Base-by-base conservation (phyloP, 2,329 filamentous ascomycete genomes). In the Fusarium sp. region DNA sequence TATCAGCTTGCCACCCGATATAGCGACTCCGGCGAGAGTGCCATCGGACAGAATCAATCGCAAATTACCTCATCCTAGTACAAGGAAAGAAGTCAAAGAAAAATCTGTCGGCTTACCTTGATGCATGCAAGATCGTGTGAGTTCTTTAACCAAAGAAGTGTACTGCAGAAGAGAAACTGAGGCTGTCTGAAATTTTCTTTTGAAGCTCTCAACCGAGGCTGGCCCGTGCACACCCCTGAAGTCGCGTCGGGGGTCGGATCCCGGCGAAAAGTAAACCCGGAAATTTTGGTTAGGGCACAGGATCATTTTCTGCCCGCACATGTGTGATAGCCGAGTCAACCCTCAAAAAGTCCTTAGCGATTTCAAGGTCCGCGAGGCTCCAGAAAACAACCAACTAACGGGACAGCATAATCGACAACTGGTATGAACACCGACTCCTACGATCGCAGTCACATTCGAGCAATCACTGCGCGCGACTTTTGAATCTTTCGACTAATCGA, bases 41-140 rank as follows among this genome's bases (percentile, higher is more conserved):
- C 94, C 95, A 95, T 91, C 91, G 87, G 84, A 84, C 84, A 86
- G 88, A 90, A 93, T 98, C 95, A 97, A 96, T 96, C 95, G 95
- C 95, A 98, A 98, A 98, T 98, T 98, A 83, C 94, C 88, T 93
- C 95, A 97, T 98, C 95, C 94, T 93, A 78, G 69, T 72, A 67
- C 41, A 67, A 50, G 34, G 14, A 54, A 50, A 64, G 67, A 57
- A 66, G 35, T 71, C 43, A 30, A 64, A 23, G 27, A 39, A 61
- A 48, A 64, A 54, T 63, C 6, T 52, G 41, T 30, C 6, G 37
- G 60, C 81, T 82, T 82, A 83, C 81, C 81, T 77, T 77, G 62
- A 76, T 73, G 56, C 63, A 52, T 58, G 68, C 39, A 30, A 50
- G 18, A 54, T 18, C 27, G 58, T 39, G 18, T 72, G 77, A 79